Base-by-base conservation (phyloP, 208 protist species). In the Leishmania martiniquensis region DNA sequence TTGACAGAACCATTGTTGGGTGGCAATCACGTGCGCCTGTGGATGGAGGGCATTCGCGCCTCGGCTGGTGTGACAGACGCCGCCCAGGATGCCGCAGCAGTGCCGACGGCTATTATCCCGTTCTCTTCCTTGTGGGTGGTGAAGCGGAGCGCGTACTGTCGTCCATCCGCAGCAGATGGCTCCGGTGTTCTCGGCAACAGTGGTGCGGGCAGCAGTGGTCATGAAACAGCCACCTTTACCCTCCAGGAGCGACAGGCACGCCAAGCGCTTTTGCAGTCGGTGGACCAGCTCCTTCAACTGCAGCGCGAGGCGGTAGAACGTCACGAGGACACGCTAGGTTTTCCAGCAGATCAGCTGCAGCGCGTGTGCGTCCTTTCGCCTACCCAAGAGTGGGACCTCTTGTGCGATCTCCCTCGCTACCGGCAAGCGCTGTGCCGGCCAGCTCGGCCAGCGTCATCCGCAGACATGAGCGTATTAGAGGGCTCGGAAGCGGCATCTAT, bases 201-300 rank as follows among this genome's bases (percentile, higher is more conserved):
- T 39, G 68, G 68, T 12, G 44, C 29, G 32, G 15, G 32, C 68
- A 57, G 45, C 68, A 72, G 10, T 47, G 7, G 44, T 52, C 47
- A 57, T 22, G 34, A 32, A 74, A 74, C 52, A 29, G 6, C 52
- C 15, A 1, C 80, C 32, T 76, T 85, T 20, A 91, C 89, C 1
- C 74, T 94, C 45, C 93, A 96, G 51, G 90, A 93, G 69, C 93
- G 93, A n/a, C 81, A 79, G 25, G 87, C 88, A 7, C 83, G 90
- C 37, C 83, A 89, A 39, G 70, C 87, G 6, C 72, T 88, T 67
- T 72, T 96, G 32, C 87, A 92, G 70, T 81, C 85, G 1, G 54
- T 96, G 10, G 81, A 88, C 65, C 82, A 92, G 51, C 69, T 91
- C 0, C 77, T 95, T 72, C 86, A 91, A 72, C 76, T 95, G 32